Evolutionary conservation across 2,329 filamentous ascomycete species (phyloP), one percentile per base, ranked within the genome.

Genomic region (Coniochaeta sp.): DNA sequence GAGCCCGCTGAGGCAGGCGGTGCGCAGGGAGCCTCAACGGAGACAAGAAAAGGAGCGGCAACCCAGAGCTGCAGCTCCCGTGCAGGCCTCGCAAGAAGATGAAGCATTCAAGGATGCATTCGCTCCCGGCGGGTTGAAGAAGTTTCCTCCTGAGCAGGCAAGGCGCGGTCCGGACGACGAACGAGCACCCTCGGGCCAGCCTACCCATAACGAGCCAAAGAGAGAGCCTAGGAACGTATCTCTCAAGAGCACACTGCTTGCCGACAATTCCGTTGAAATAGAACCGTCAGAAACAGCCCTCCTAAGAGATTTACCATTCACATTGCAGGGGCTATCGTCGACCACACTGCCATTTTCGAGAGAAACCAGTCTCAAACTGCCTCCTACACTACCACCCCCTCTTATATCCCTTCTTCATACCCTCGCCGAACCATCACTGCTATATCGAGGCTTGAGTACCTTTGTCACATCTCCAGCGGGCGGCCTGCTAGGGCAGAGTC

Each of bases 321-420:
- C 93, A 0, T 79, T 98, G 0, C 95, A 98, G 74, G 95, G 95
- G 0, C 79, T 98, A 2, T 96, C 92, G 1, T 96, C 93, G 0
- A 89, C 89, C 1, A 91, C 93, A 64, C 77, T 98, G 43, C 83
- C 87, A 0, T 98, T 98, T 65, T 77, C 83, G 11, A 85, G 86
- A 16, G 80, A 85, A 26, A 84, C 86, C 24, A 85, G 83, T 2
- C 76, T 98, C 58, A 90, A 86, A 68, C 77, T 99, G 28, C 96
- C 95, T 0, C 68, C 86, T 0, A 90, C 87, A 0, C 80, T 99
- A 6, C 92, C 95, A 1, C 79, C 93, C 6, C 93, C 95, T 2
- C 80, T 98, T 11, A 80, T 98, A 16, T 93, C 92, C 17, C 81
- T 99, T 11, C 79, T 99, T 1, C 91, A 99, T 68, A 91, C 89